phyloP scores from a whole-genome alignment of 1,284 basidiomycete species.

The Singerocomus inundabilis region DNA sequence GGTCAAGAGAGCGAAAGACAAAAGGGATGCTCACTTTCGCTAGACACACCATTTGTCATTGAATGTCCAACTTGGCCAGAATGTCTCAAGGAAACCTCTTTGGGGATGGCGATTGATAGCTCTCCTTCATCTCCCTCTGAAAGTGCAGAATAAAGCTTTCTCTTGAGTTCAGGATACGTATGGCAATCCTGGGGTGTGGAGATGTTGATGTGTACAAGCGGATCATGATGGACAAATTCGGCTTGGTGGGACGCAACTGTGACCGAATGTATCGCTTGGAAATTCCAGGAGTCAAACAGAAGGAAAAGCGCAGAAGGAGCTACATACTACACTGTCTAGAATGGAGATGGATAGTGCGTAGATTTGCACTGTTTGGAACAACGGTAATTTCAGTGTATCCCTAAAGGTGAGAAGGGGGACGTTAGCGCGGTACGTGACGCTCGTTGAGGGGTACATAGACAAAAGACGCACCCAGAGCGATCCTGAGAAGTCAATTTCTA shows the following conservation, averaged over 20 bases:
- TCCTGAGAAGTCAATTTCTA: constrained; percentile 86
- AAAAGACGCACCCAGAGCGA: constrained; percentile 61
- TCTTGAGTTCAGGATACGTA: constrained; percentile 90
- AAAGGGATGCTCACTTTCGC: constrained; percentile 44
- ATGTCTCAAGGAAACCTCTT: constrained; percentile 70
- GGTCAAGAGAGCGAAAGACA: neutral
- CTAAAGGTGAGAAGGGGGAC: constrained; percentile 38
- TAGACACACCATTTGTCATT: constrained; percentile 38
- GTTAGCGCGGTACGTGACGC: constrained; percentile 21
- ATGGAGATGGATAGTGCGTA: constrained; percentile 82
- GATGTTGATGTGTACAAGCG: constrained; percentile 67
- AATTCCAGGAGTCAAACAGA: constrained; percentile 19
- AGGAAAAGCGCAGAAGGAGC: neutral
- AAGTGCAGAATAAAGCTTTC: constrained; percentile 86
- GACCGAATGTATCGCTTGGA: constrained; percentile 70
- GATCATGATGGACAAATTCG: constrained; percentile 77
- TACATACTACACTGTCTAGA: constrained; percentile 79
- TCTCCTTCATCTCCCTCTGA: constrained; percentile 94
- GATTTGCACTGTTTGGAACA: constrained; percentile 70
- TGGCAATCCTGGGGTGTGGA: constrained; percentile 81
- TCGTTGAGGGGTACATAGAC: constrained; percentile 4
- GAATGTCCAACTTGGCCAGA: constrained; percentile 48
- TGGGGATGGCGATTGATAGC: constrained; percentile 86
- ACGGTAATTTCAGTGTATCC: constrained; percentile 92
- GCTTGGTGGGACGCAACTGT: constrained; percentile 66